Conservation (phyloP, 805 yeast genomes). For the Tetrapisispora arboricola region DNA sequence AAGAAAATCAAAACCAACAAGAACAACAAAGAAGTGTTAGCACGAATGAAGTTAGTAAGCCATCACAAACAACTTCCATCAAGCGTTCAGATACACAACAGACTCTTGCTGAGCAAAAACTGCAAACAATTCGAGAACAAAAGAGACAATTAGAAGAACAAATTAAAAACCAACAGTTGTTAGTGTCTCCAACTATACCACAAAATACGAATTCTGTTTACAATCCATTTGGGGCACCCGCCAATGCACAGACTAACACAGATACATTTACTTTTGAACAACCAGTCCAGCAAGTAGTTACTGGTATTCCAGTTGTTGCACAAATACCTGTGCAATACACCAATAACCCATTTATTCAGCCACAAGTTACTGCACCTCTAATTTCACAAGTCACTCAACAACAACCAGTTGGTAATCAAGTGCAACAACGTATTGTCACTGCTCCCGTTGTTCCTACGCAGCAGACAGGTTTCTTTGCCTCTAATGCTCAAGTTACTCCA, state of each 20-base stretch:
- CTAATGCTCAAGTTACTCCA: slow-evolving; percentile 22
- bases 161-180: slow-evolving; percentile 21
- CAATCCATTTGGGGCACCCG: slow-evolving; percentile 24
- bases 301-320: neutral
- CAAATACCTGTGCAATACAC: slow-evolving; percentile 2
- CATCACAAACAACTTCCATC: slow-evolving; percentile 10
- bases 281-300: slow-evolving; percentile 11
- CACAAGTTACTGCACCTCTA: slow-evolving; percentile 11
- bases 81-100: slow-evolving; percentile 3
- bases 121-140: slow-evolving; percentile 28
- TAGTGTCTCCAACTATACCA: slow-evolving; percentile 21
- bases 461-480: slow-evolving; percentile 22
- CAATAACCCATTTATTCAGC: neutral
- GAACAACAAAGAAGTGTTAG: neutral
- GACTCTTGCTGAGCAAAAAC: slow-evolving; percentile 26
- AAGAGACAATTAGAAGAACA: slow-evolving; percentile 26
- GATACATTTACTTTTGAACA: slow-evolving; percentile 12
- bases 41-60: slow-evolving; percentile 5
- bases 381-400: slow-evolving; percentile 20
- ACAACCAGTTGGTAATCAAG: slow-evolving; percentile 8
- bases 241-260: slow-evolving; percentile 3
- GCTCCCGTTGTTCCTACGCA: slow-evolving; percentile 11
- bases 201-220: slow-evolving; percentile 21
- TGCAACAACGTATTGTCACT: slow-evolving; percentile 3
- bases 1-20: neutral